Conservation (phyloP, 2,329 filamentous ascomycete species). For the Fusarium sarcochroum region DNA sequence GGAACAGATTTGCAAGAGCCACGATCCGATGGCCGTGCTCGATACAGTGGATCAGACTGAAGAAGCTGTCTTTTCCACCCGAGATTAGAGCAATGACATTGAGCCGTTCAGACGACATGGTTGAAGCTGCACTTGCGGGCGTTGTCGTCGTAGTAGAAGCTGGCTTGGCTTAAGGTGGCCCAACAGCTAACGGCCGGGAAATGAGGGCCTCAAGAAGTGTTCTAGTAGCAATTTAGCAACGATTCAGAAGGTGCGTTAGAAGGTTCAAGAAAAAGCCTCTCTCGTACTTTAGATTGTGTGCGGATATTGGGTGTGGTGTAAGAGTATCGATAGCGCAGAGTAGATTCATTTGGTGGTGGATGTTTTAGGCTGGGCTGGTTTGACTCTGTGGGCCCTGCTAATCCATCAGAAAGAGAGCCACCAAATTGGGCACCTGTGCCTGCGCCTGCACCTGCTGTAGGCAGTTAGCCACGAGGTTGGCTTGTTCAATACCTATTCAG, state of each 20-base stretch:
- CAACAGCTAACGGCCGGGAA: constrained; percentile 17
- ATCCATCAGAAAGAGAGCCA: neutral
- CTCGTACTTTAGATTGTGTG: constrained; percentile 26
- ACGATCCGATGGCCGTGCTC: constrained; percentile 87
- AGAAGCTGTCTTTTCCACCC: constrained; percentile 97
- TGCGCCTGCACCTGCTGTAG: too few relatives aligned
- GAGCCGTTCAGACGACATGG: constrained; percentile 63
- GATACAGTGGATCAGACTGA: constrained; percentile 90
- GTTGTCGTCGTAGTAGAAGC: constrained; percentile 10
- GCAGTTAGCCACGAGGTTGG: too few relatives aligned
- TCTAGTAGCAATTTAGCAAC: constrained; percentile 13
- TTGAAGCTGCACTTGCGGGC: constrained; percentile 9
- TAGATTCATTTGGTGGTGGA: constrained; percentile 34
- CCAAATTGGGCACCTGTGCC: constrained; percentile 2
- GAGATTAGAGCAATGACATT: constrained; percentile 95
- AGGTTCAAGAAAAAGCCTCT: constrained; percentile 9
- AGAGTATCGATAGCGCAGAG: constrained; percentile 28
- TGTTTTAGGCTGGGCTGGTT: constrained; percentile 29
- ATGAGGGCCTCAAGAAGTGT: constrained; percentile 13
- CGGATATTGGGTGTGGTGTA: constrained; percentile 32
- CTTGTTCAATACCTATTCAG: too few relatives aligned
- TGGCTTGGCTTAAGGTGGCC: neutral
- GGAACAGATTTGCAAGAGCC: constrained; percentile 90
- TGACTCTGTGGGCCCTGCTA: constrained; percentile 23
- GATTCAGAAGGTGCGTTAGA: constrained; percentile 25